Conservation (phyloP, 805 yeast genomes). For the Cyberlindnera galapagoensis region DNA sequence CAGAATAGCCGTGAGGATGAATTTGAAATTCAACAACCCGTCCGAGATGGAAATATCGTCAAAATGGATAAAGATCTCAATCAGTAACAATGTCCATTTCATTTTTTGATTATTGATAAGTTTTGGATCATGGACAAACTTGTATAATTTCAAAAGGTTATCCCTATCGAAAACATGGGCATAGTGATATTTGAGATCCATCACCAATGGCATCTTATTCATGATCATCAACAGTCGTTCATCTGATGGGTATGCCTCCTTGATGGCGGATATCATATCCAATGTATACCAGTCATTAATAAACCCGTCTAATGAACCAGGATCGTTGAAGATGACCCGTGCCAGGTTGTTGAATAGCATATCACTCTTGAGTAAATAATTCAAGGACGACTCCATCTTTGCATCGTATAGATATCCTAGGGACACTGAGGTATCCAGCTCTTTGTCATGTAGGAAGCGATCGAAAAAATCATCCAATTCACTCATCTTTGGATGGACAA, state of each 20-base stretch:
- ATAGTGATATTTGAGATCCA: conserved; percentile 2
- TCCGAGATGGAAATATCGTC: conserved; percentile 2
- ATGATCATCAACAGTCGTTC: conserved; percentile 1
- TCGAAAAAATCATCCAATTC: conserved; percentile 7
- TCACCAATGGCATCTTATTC: conserved; percentile 4
- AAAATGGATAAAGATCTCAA: conserved; percentile 5
- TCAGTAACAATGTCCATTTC: conserved; percentile 9
- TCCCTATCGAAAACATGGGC: background rate
- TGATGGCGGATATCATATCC: conserved; percentile 3
- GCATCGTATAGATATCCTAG: too few species aligned
- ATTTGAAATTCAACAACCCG: conserved; percentile 13
- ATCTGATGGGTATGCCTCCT: background rate
- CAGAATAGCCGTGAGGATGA: conserved; percentile 10
- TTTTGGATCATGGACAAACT: background rate
- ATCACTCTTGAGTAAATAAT: conserved; percentile 12
- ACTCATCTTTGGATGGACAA: conserved; percentile 2
- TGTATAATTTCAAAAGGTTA: conserved; percentile 7
- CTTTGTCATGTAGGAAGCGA: conserved; percentile 7
- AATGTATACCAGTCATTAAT: conserved; percentile 12
- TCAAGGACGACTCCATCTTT: too few species aligned
- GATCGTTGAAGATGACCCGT: background rate
- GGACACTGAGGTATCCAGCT: too few species aligned
- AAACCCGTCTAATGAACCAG: conserved; percentile 5
- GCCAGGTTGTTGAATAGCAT: conserved; percentile 11
- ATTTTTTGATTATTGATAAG: conserved; percentile 5